Evolutionary conservation across 2,329 filamentous ascomycete species (phyloP), one percentile per base, ranked within the genome.

Genomic region (Venturia aucupariae): DNA sequence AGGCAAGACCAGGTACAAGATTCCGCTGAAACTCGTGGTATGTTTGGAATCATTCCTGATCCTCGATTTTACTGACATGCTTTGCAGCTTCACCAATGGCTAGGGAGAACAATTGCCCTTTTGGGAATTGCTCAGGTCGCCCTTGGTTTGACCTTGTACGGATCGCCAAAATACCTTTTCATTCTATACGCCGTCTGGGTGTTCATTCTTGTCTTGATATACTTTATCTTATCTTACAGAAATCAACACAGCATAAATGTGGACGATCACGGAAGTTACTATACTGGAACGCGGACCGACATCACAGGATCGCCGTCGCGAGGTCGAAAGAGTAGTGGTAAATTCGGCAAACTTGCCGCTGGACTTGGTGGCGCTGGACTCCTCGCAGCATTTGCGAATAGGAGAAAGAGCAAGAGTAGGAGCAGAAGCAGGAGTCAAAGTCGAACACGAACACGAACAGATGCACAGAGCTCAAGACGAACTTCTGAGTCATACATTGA

Each of bases 121-220:
- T 80, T 99, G 4, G 94, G 90, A 0, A 86, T 97, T 68, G 83
- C 87, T 3, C 94, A 99, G 73, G 85, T 99, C 13, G 89, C 94
- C 0, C 81, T 99, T 0, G 94, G 94, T 0, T 80, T 99, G 59
- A 92, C 92, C 0, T 81, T 99, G 1, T 99, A 97, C 71, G 94
- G 94, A 6, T 96, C 92, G 38, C 93, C 94, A 5, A 86, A 88
- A 71, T 84, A 83, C 44, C 82, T 92, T 3, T 99, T 97, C 74
- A 86, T 99, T 62, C 79, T 97, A 3, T 99, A 89, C 71, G 83
- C 92, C 0, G 67, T 97, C 0, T 93, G 88, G 80, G 88, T 89
- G 73, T 84, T 85, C 35, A 81, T 89, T 22, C 78, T 97, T 41
- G 69, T 97, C 19, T 71, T 92, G 1, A 68, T 86, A 17, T 97